Percentiles rank a stretch among this genome's conserved stretches.
These are phyloP conservation scores for Apiosordaria backusii DNA, from an alignment of 495 filamentous ascomycete species.

Conservation along the genomic window DNA sequence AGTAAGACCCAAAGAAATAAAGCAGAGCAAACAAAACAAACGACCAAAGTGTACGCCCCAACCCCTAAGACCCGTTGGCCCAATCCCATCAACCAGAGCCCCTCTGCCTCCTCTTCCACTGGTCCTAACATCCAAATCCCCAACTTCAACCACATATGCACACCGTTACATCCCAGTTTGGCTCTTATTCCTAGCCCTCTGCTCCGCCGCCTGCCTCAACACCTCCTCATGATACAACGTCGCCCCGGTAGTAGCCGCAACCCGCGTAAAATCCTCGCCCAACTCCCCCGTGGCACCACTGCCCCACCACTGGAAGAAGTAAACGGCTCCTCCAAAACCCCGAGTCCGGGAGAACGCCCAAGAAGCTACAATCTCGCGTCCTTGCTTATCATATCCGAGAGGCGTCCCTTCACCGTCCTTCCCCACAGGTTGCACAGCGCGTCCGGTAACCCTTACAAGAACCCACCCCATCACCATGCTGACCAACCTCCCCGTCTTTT, in stretches of 20 bases:
- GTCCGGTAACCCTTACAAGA: background rate
- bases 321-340: background rate
- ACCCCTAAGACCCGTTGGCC: too few relatives aligned
- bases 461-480: background rate
- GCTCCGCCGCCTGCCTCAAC: background rate
- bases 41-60: too few relatives aligned
- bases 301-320: conserved; percentile 2
- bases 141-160: too few relatives aligned
- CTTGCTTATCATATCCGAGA: background rate
- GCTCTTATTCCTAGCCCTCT: background rate
- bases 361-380: background rate
- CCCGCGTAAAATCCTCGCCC: conserved; percentile 6
- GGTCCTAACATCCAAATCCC: too few relatives aligned
- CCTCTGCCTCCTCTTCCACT: too few relatives aligned
- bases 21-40: too few relatives aligned
- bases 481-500: background rate
- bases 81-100: too few relatives aligned
- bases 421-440: background rate
- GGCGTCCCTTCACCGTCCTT: background rate
- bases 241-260: background rate
- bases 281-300: background rate
- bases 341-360: background rate
- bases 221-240: background rate
- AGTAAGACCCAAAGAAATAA: too few relatives aligned
- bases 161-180: background rate